Conservation (phyloP, 2,329 filamentous ascomycete species). For the Lasiodiplodia citricola region DNA sequence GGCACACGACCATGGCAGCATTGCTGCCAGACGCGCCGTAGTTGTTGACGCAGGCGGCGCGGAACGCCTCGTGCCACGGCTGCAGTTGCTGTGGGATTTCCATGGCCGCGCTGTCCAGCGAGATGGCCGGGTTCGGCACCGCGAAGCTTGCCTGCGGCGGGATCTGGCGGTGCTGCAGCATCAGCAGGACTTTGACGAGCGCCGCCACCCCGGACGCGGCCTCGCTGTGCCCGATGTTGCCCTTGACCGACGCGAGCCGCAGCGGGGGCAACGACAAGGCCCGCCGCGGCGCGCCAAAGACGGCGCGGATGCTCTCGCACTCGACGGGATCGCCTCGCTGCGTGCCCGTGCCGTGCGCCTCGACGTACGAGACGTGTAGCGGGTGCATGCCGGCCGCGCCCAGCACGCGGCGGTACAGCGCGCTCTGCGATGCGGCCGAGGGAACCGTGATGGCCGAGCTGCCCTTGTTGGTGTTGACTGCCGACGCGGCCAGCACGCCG, state of each 20-base stretch:
- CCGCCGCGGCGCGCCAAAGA: slow-evolving; percentile 39
- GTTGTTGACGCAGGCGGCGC: slow-evolving; percentile 32
- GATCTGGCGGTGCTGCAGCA: slow-evolving; percentile 40
- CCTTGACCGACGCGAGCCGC: slow-evolving; percentile 39
- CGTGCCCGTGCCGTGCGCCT: slow-evolving; percentile 63
- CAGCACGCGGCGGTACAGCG: slow-evolving; percentile 19
- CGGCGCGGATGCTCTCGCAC: slow-evolving; percentile 53
- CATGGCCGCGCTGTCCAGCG: slow-evolving; percentile 28
- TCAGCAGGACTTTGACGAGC: slow-evolving; percentile 43
- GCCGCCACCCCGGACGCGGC: slow-evolving; percentile 38
- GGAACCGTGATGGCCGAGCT: not conserved
- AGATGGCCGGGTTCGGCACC: slow-evolving; percentile 30
- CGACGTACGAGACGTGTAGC: slow-evolving; percentile 42
- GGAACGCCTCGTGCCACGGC: slow-evolving; percentile 28
- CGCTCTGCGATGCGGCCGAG: not conserved
- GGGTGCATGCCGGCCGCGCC: slow-evolving; percentile 4
- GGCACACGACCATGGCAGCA: slow-evolving; percentile 28
- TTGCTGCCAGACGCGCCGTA: slow-evolving; percentile 36
- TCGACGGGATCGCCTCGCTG: slow-evolving; percentile 59
- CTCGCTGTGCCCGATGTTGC: slow-evolving; percentile 45
- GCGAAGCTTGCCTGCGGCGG: slow-evolving; percentile 59
- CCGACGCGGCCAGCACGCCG: slow-evolving; percentile 43
- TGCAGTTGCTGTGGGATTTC: slow-evolving; percentile 19
- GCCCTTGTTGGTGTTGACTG: slow-evolving; percentile 55
- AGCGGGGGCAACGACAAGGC: slow-evolving; percentile 28